phyloP scores from a whole-genome alignment of 257 asterid species.

The Primulina huaijiensis region DNA sequence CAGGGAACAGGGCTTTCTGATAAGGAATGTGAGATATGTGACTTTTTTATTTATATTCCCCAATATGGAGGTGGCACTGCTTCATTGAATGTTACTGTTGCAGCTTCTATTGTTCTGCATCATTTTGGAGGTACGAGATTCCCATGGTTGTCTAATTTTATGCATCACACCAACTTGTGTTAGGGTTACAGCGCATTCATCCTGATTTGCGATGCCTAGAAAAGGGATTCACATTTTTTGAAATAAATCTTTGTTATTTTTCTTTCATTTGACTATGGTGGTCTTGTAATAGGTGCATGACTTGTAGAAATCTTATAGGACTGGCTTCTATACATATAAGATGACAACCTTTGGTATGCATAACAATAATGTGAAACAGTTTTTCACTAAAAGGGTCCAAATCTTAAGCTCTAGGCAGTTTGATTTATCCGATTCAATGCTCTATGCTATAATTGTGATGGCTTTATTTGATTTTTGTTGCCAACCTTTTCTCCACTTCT shows the following conservation, averaged over 20 bases:
- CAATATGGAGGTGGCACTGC: slow-evolving; percentile 98
- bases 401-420: neutral
- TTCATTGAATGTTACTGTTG: slow-evolving; percentile 88
- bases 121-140: slow-evolving; percentile 77
- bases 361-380: neutral
- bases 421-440: neutral
- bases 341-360: neutral
- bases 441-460: neutral
- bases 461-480: too few species aligned
- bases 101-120: slow-evolving; percentile 89
- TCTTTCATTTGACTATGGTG: neutral
- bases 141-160: neutral
- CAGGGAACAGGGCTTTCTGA: slow-evolving; percentile 95
- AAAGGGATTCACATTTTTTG: neutral
- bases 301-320: neutral
- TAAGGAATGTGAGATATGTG: slow-evolving; percentile 92
- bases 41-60: slow-evolving; percentile 89
- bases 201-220: neutral
- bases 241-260: too few species aligned
- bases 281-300: neutral
- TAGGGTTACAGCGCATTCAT: neutral
- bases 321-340: neutral
- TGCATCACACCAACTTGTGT: neutral
- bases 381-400: neutral
- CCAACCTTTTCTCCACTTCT: neutral